Evolutionary conservation across 169 alveolate genomes (phyloP), one percentile per base, ranked within the genome.

Genomic region (Pseudocohnilembus persalinus): DNA sequence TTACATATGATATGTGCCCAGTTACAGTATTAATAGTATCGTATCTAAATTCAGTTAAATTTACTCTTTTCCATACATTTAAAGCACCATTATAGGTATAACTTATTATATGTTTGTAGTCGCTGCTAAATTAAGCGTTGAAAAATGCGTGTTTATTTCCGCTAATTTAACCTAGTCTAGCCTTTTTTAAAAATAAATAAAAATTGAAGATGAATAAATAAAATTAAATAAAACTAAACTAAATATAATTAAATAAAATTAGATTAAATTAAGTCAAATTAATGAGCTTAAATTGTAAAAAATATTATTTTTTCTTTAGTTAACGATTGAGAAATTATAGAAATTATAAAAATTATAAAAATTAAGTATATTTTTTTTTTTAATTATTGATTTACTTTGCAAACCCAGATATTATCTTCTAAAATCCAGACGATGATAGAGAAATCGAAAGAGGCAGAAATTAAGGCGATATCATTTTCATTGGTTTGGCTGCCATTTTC

Each of bases 31-130:
- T 87, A 30, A 81, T 73, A 24, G 93, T 85, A 32, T 68, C 86
- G 92, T 89, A 95, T 74, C 20, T 49, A 49, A 73, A 31, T 63
- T 81, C 87, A 27, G 83, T 87, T 84, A 88, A 89, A 33, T 90
- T 65, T 65, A 87, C 83, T 76, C 80, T 81, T 87, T 92, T 90
- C 97, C 97, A 95, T 64, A 81, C 35, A 77, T 93, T 93, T 77
- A 95, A 89, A n/a, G 94, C 91, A 1, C 97, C 97, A 73, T 91
- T 92, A 79, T 88, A 95, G 25, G 96, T 91, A 88, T 93, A 93
- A 29, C 96, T 94, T 26, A 94, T 83, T 31, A 94, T 90, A 77
- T 85, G 76, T 34, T 91, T 76, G 65, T 86, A 88, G 77, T 87
- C 84, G 49, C 68, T 28, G 25, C 89, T 72, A 80, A 94, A 94